A percentile compares a stretch with the other conserved stretches of the same genome.
Conservation (phyloP, 2,329 filamentous ascomycete genomes). For the Mollisia scopiformis region DNA sequence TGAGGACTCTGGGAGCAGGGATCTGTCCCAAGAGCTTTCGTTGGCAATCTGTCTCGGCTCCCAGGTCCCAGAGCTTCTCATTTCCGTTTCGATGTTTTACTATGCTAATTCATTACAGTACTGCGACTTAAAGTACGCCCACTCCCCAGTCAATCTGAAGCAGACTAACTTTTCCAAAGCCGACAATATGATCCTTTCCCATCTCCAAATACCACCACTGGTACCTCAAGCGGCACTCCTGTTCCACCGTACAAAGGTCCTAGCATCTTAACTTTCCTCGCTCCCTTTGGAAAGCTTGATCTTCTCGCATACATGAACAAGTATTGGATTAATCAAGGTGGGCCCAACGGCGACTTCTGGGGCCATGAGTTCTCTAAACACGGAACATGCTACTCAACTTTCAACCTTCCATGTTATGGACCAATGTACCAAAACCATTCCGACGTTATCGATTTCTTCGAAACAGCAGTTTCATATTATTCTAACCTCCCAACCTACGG, state of each 20-base stretch:
- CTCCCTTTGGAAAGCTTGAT: constrained; percentile 59
- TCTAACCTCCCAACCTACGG: constrained; percentile 59
- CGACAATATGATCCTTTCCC: constrained; percentile 67
- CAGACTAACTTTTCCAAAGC: constrained; percentile 26
- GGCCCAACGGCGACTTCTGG: constrained; percentile 64
- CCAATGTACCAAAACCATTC: constrained; percentile 56
- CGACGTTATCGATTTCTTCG: constrained; percentile 66
- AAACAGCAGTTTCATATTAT: constrained; percentile 61
- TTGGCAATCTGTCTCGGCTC: too few species aligned
- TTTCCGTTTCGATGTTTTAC: too few species aligned
- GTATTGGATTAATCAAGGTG: constrained; percentile 62
- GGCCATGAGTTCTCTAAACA: constrained; percentile 71
- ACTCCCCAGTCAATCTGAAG: neutral
- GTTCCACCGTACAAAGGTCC: constrained; percentile 62
- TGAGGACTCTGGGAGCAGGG: too few species aligned
- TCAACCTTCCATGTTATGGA: constrained; percentile 67
- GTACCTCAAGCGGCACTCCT: constrained; percentile 51
- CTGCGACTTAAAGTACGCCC: constrained; percentile 56
- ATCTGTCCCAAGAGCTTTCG: too few species aligned
- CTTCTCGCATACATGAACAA: constrained; percentile 68
- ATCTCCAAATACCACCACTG: constrained; percentile 65
- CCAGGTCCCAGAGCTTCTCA: too few species aligned
- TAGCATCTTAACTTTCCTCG: constrained; percentile 60
- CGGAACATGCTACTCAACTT: constrained; percentile 68
- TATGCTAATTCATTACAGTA: too few species aligned